Evolutionary conservation across 495 filamentous ascomycete genomes (phyloP), one percentile per base, ranked within the genome.

Genomic region (Aspergillus coremiiformis): DNA sequence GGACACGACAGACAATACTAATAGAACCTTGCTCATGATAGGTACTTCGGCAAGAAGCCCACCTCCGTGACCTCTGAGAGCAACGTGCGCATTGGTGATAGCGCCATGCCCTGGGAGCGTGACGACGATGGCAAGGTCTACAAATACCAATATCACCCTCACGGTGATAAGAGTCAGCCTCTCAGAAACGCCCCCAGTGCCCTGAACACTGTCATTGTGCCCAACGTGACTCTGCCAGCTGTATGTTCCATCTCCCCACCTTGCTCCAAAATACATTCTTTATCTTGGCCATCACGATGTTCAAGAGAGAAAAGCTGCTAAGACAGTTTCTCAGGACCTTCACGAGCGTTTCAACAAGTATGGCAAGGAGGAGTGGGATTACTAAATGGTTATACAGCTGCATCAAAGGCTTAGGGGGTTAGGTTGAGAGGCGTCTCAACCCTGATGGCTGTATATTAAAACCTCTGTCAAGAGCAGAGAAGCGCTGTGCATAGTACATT

Each of bases 271-370:
- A 15, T 5, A 14, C 15, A 41, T 41, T 41, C 21, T 27, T 27
- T 19, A 41, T 41, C 20, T 41, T 10, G 37, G 17, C 6, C 17
- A 11, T 20, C 19, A 12, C 9, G 4, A 41, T 41, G 17, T 21
- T 41, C 19, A 12, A 9, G 37, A 41, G n/a, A 20, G 9, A 17
- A 17, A 2, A 30, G 27, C 15, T 5, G 20, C 24, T 44, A 11
- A 30, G 7, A 43, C 35, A 23, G 2, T 15, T 21, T 24, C 19
- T 1, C 53, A 96, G 93, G 74, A 81, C 44, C 80, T 94, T 50
- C 93, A 98, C 73, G 93, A 97, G 59, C 84, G 84, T 68, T 97
- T 83, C 80, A 98, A 98, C 83, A 98, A 98, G 81, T 96, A 84
- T 79, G 93, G 92, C 71, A 97, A 96, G 82, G 93, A 96, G 63